A percentile compares a stretch with the other conserved stretches of the same genome.
These are phyloP conservation scores for Solanum ossicruentum DNA, from an alignment of 257 asterid species.

Conservation along the genomic window DNA sequence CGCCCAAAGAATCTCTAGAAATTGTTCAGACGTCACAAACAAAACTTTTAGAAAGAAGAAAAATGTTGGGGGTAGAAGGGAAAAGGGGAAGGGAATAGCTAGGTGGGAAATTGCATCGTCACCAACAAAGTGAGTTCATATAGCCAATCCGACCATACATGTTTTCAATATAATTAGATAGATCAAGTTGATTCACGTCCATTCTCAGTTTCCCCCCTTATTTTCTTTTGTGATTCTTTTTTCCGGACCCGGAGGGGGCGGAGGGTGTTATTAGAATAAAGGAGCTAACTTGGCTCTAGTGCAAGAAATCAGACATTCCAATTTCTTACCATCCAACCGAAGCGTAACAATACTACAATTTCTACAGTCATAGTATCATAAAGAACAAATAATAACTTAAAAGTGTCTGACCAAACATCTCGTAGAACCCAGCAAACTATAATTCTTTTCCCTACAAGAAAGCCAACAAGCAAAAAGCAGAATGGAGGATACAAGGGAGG, in stretches of 20 bases:
- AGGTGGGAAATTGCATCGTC: no score
- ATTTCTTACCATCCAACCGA: neutral
- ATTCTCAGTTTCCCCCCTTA: neutral
- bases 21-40: no score
- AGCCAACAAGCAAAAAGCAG: neutral
- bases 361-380: neutral
- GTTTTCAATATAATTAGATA: no score
- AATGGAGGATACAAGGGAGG: neutral
- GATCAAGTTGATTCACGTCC: neutral
- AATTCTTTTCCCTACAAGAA: neutral
- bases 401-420: neutral
- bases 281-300: neutral
- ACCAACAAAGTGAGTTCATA: no score
- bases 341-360: neutral
- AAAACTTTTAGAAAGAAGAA: no score
- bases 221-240: no score
- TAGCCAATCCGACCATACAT: no score
- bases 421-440: neutral
- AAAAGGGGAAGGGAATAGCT: no score
- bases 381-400: neutral
- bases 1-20: no score
- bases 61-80: no score
- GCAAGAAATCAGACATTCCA: neutral
- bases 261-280: no score
- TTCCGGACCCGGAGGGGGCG: no score